Evolutionary conservation across 495 filamentous ascomycete genomes (phyloP), one percentile per base, ranked within the genome.

Genomic region (Neurospora sp.): DNA sequence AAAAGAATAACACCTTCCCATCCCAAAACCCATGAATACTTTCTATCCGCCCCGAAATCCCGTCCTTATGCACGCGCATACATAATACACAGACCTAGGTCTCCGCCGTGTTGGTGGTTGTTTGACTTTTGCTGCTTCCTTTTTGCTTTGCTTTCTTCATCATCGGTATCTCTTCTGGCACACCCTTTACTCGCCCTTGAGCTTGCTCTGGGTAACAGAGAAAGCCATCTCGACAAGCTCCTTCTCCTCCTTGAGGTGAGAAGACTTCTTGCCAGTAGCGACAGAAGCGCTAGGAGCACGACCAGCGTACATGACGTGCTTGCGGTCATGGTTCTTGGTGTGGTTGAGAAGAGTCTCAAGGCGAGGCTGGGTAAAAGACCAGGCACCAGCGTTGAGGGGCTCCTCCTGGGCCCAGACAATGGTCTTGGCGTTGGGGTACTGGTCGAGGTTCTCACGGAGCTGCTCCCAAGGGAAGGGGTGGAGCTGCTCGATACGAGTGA

Each of bases 381-480:
- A 99, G 46, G 91, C 91, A 80, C 96, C 96, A 18, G 96, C 96
- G 80, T 99, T 99, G 72, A 99, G 88, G 41, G 96, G 96, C 85
- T 99, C 96, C 84, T 99, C 96, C 85, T 99, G 96, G 74, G 87
- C 88, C 93, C 94, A 99, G 73, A 98, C 93, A 74, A 99, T 95
- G 75, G 94, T 93, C 87, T 97, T 91, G 80, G 96, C 93, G 81
- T 98, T 98, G 82, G 94, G 92, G 85, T 99, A 99, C 84, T 83
- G 88, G 85, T 99, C 94, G 39, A 99, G 87, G 87, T 98, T 98
- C 81, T 98, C 95, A 83, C 91, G 91, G 62, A 99, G 90, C 85
- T 95, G 93, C 76, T 93, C 91, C 95, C 96, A 99, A 6, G 96
- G 96, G 94, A 99, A 99, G 78, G 96, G 96, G 84, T 98, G 92